A percentile compares a stretch with the other conserved stretches of the same genome.
phyloP scores from a whole-genome alignment of 805 yeast species.

The Candida stauntonica region DNA sequence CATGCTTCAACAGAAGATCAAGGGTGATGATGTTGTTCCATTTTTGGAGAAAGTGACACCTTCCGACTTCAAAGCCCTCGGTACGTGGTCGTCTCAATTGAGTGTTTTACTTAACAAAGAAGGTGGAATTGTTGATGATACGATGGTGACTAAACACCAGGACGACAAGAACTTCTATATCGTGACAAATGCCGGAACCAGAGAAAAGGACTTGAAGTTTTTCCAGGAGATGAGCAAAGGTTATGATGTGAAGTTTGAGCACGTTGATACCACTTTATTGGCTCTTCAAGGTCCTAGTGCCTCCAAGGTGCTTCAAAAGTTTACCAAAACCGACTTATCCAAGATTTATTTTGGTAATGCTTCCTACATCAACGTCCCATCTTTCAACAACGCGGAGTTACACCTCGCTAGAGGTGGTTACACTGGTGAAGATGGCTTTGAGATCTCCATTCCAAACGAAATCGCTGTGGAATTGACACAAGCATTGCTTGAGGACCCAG shows the following conservation, averaged over 20 bases:
- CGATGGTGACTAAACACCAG: conserved; percentile 81
- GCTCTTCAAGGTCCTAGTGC: conserved; percentile 95
- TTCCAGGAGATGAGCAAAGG: conserved; percentile 46
- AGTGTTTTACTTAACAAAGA: conserved; percentile 68
- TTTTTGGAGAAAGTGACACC: conserved; percentile 86
- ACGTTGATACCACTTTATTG: conserved; percentile 68
- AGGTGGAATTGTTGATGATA: conserved; percentile 92
- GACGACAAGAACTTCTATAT: conserved; percentile 62
- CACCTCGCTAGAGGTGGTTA: conserved; percentile 95
- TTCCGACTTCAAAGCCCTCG: conserved; percentile 61
- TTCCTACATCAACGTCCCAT: conserved; percentile 23
- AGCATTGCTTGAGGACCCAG: conserved; percentile 46
- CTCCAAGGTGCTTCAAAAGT: conserved; percentile 56
- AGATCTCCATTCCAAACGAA: conserved; percentile 68
- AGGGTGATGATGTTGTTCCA: conserved; percentile 61
- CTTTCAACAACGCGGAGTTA: conserved; percentile 39
- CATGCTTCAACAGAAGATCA: conserved; percentile 86
- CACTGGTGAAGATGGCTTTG: conserved; percentile 99
- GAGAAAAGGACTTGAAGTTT: conserved; percentile 72
- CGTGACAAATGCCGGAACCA: conserved; percentile 95
- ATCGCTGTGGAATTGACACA: conserved; percentile 59
- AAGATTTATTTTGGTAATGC: conserved; percentile 71
- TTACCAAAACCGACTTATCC: conserved; percentile 54
- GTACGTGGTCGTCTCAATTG: conserved; percentile 60
- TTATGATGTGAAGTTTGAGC: conserved; percentile 33